Evolutionary conservation across 768 basidiomycete species (phyloP), one percentile per base, ranked within the genome.

Genomic region (Hygrophorus russula): DNA sequence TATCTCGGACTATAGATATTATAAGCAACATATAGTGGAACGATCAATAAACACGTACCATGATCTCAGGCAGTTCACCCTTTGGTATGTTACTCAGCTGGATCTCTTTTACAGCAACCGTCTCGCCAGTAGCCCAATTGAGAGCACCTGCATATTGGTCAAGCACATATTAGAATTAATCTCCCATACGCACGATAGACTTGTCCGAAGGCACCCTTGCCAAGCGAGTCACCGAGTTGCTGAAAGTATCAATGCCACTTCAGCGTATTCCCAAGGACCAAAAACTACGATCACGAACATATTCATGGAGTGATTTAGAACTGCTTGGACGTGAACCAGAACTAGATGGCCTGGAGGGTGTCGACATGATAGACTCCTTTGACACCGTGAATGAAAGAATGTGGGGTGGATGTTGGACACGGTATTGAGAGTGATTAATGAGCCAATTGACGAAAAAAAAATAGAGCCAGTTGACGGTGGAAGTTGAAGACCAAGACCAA

Each of bases 71-170:
- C 31, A 99, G 74, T 59, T 97, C 92, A 44, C 80, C 76, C 59
- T 90, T 88, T 2, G 93, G 87, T 46, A 99, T 93, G 60, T 89
- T 92, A 60, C 80, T 83, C 48, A 99, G 65, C 59, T 89, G 85
- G 52, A 99, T 94, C 62, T 97, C 93, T 71, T 99, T 99, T 56
- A 99, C 85, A 2, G 96, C 96, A 33, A 98, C 94, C 2, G 94
- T 96, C 67, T 98, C 96, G 18, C 96, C 96, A 18, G 91, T 97
- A 12, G 87, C 84, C 83, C 90, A 92, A 55, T 94, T 93, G 56
- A 94, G 66, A 38, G 86, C 87, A 51, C 87, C 87, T 89, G 51
- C 29, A 37, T 34, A 44, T 12, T 34, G 40, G 32, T 41, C 52
- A 39, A 55, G 46, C 32, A 8, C 33, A 46, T 40, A 36, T 19